Conservation (phyloP, 495 filamentous ascomycete genomes). For the Sordaria brevicollis region DNA sequence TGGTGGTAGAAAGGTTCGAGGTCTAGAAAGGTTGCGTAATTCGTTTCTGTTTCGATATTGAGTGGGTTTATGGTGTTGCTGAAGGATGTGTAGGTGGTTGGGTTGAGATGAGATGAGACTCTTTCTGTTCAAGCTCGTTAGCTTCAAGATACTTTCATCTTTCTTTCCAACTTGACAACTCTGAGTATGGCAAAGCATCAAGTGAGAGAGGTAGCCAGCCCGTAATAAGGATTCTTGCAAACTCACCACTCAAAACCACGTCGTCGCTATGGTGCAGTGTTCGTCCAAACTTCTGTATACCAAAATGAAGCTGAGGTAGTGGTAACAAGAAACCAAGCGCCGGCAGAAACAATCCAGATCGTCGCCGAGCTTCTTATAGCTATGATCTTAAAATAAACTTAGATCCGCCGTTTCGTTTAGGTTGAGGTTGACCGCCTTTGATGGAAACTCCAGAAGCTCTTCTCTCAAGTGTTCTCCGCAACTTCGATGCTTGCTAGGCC, state of each 20-base stretch:
- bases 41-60: neutral
- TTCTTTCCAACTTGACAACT: neutral
- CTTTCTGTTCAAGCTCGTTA: neutral
- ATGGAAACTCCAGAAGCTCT: too few relatives aligned
- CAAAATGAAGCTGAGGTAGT: too few relatives aligned
- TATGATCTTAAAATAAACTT: too few relatives aligned
- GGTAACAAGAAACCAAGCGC: neutral
- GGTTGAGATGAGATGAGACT: neutral
- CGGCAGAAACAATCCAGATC: neutral
- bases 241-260: neutral
- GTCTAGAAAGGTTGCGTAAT: neutral
- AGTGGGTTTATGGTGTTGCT: too few relatives aligned
- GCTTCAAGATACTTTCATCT: neutral
- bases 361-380: too few relatives aligned
- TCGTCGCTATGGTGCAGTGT: neutral
- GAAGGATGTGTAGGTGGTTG: neutral
- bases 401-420: too few relatives aligned
- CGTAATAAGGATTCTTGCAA: neutral
- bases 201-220: neutral
- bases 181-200: neutral
- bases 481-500: too few relatives aligned
- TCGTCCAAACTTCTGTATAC: neutral
- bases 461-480: too few relatives aligned
- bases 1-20: too few relatives aligned
- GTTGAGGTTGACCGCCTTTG: too few relatives aligned